These are phyloP conservation scores for Rugosomyces carneus DNA, from an alignment of 1,284 basidiomycete species.

Conservation along the genomic window DNA sequence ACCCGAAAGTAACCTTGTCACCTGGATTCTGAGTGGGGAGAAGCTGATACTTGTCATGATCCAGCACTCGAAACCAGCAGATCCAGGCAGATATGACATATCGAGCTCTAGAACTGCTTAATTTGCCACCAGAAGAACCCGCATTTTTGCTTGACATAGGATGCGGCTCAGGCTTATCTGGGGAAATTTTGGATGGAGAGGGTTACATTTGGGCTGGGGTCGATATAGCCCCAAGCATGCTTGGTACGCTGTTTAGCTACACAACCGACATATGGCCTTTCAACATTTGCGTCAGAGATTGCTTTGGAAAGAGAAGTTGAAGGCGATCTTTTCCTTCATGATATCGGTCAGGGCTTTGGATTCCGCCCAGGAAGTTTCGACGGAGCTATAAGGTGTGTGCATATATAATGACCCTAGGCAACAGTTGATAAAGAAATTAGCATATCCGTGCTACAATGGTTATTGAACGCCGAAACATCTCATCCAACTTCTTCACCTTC, in stretches of 20 bases:
- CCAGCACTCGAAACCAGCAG: slow-evolving; percentile 89
- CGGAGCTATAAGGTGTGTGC: slow-evolving; percentile 86
- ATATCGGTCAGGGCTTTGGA: slow-evolving; percentile 90
- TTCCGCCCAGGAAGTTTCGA: slow-evolving; percentile 97
- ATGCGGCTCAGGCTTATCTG: slow-evolving; percentile 96
- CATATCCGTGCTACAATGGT: slow-evolving; percentile 98
- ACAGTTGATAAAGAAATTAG: slow-evolving; percentile 38
- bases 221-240: slow-evolving; percentile 96
- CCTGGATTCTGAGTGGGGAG: neutral
- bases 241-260: slow-evolving; percentile 50
- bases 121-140: slow-evolving; percentile 71
- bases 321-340: slow-evolving; percentile 89
- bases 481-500: slow-evolving; percentile 89
- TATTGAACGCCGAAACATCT: slow-evolving; percentile 94
- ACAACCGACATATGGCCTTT: neutral
- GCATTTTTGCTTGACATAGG: slow-evolving; percentile 93
- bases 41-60: slow-evolving; percentile 9
- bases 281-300: slow-evolving; percentile 56
- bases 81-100: slow-evolving; percentile 99
- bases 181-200: slow-evolving; percentile 93
- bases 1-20: slow-evolving; percentile 75
- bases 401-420: neutral
- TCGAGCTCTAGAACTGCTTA: slow-evolving; percentile 88
- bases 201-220: slow-evolving; percentile 94
- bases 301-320: slow-evolving; percentile 91